Conservation (phyloP, 768 basidiomycete species). For the Trametes cinnabarina region DNA sequence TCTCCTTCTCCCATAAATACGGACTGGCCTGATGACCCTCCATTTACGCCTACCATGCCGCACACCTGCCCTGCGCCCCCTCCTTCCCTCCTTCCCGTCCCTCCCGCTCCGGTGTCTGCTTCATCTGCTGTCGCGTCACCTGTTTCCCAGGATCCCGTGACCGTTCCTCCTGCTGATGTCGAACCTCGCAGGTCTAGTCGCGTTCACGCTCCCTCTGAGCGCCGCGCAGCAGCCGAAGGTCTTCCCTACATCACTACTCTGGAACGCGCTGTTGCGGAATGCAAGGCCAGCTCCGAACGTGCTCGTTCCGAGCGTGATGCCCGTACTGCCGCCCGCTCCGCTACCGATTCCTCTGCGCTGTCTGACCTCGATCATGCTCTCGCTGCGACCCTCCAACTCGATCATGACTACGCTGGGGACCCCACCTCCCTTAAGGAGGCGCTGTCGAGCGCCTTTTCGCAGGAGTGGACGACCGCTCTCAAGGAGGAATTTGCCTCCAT, state of each 20-base stretch:
- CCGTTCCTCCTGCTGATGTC: not conserved
- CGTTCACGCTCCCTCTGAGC: constrained; percentile 6
- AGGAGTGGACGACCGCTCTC: constrained; percentile 25
- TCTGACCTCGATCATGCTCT: constrained; percentile 4
- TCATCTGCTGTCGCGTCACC: not conserved
- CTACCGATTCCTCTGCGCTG: not conserved
- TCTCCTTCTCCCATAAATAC: too few relatives aligned
- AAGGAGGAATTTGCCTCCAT: constrained; percentile 24
- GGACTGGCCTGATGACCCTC: too few relatives aligned
- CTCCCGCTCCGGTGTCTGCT: too few relatives aligned
- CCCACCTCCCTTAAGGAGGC: constrained; percentile 24
- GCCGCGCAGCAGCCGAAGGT: constrained; percentile 11
- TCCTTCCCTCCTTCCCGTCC: too few relatives aligned
- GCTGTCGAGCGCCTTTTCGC: constrained; percentile 15
- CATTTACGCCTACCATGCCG: too few relatives aligned
- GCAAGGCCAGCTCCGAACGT: constrained; percentile 8
- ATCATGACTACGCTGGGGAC: constrained; percentile 21
- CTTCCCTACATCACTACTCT: not conserved
- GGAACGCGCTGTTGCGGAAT: constrained; percentile 3
- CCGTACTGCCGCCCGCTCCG: not conserved
- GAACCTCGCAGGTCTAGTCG: too few relatives aligned
- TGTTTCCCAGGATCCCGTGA: not conserved
- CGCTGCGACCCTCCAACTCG: constrained; percentile 17
- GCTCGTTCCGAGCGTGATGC: constrained; percentile 5
- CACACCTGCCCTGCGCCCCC: too few relatives aligned